Evolutionary conservation across 768 basidiomycete genomes (phyloP).

Genomic region (Lentinula sp.): DNA sequence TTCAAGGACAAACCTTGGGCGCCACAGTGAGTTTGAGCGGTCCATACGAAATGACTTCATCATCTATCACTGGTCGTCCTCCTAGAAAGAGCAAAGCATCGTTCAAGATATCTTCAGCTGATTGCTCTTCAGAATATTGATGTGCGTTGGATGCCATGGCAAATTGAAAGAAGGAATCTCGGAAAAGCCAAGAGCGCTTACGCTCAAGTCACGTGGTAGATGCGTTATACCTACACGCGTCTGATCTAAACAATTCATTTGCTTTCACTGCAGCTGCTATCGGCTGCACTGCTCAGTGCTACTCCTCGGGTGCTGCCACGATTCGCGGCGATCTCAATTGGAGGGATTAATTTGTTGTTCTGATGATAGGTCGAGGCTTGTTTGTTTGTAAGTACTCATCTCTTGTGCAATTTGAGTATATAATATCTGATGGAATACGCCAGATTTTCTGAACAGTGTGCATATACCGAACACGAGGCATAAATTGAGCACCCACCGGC

Average conservation of each 20-base stretch:
- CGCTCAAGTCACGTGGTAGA: background rate
- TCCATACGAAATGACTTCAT: conserved; percentile 44
- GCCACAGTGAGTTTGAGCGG: conserved; percentile 48
- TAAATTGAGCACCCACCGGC: background rate
- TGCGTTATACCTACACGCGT: background rate
- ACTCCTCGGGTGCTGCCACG: background rate
- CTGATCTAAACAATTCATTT: background rate
- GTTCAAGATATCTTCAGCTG: conserved; percentile 42
- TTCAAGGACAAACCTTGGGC: conserved; percentile 40
- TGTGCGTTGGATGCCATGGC: background rate
- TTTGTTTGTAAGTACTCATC: background rate
- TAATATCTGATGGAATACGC: conserved; percentile 3
- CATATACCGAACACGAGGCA: conserved; percentile 1
- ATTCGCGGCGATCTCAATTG: background rate
- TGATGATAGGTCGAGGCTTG: background rate
- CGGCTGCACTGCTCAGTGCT: background rate
- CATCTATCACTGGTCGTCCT: conserved; percentile 33
- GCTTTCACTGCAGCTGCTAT: background rate
- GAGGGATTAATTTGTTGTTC: background rate
- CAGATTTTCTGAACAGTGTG: conserved; percentile 1
- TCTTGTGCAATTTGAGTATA: background rate
- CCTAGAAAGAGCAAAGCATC: conserved; percentile 50
- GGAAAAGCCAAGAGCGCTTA: background rate
- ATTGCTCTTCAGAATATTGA: conserved; percentile 12
- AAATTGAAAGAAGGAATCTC: background rate